A percentile compares a stretch with the other conserved stretches of the same genome.
phyloP scores from a whole-genome alignment of 2,329 filamentous ascomycete species.

The Penicillium palitans region DNA sequence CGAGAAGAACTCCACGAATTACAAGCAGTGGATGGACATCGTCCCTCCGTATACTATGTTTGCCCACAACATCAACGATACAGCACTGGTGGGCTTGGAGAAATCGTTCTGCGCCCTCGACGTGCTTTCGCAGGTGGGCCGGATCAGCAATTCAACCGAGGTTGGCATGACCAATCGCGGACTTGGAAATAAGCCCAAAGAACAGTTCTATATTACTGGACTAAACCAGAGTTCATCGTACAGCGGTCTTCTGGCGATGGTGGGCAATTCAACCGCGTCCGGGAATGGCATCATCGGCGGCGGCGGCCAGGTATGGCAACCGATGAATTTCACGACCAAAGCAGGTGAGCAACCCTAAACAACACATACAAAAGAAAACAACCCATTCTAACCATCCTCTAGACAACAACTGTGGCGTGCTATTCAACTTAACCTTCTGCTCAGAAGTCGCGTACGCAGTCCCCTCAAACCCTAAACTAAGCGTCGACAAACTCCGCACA shows the following conservation, averaged over 20 bases:
- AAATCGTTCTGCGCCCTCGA: conserved; percentile 81
- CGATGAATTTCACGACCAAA: conserved; percentile 76
- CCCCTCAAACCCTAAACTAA: conserved; percentile 72
- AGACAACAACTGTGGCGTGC: conserved; percentile 80
- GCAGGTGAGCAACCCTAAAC: conserved; percentile 56
- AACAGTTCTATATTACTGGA: conserved; percentile 81
- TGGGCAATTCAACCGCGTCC: conserved; percentile 56
- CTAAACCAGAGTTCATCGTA: conserved; percentile 74
- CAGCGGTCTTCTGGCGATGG: conserved; percentile 67
- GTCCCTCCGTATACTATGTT: conserved; percentile 75
- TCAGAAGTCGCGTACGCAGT: conserved; percentile 87
- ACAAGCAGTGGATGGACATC: conserved; percentile 58
- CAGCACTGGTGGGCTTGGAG: conserved; percentile 65
- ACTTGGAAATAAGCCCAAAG: conserved; percentile 67
- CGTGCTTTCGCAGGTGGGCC: conserved; percentile 63
- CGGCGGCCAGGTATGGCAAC: conserved; percentile 73
- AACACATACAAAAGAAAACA: too few relatives aligned
- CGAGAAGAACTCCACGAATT: conserved; percentile 49
- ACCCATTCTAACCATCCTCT: conserved; percentile 4
- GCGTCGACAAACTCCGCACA: conserved; percentile 60
- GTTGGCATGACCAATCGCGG: conserved; percentile 69
- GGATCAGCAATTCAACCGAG: conserved; percentile 60
- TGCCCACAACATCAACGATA: conserved; percentile 62
- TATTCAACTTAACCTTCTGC: conserved; percentile 88
- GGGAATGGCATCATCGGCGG: conserved; percentile 61